Base-by-base conservation (phyloP, 805 yeast genomes). In the Spathaspora sp. region DNA sequence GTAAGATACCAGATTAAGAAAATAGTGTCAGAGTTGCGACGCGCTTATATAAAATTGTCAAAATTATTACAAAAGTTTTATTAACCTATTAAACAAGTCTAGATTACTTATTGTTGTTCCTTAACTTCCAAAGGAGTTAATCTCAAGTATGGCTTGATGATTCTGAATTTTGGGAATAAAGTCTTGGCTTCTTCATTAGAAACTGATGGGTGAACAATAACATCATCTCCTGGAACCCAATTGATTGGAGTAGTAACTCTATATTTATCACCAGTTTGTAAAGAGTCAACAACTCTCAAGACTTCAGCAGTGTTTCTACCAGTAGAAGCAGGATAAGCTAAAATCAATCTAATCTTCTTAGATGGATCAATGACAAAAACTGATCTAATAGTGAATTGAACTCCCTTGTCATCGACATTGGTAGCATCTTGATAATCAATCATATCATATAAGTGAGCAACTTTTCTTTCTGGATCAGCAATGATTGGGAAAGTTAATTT, bases 221-320 rank as follows among this genome's bases (percentile, higher is more conserved):
- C 97, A 67, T 91, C 97, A 62, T 89, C 82, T 59, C 97, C 97
- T 50, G 80, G 84, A 52, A 77, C 79, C 97, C 97, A 91, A 81
- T 92, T 83, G 66, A 89, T 87, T 54, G 97, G 97, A 44, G 97
- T 91, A 55, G 89, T 94, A 58, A 91, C 81, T 64, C 93, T 89
- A 72, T 82, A 76, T 66, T 81, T 78, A 72, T 92, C 97, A 61
- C 90, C 89, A 57, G 83, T 76, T 77, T 90, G 97, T 69, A 91
- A 77, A 50, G 96, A 87, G 68, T 89, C 97, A 57, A 91, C 75
- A 52, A 87, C 96, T 76, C 97, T 87, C 70, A 92, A 78, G 38
- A 91, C 93, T 78, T 91, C 97, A 52, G 88, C 81, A 55, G 96
- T 81, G 84, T 92, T 91, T 80, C 97, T 87, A 68, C 97, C 97